Evolutionary conservation across 441 rosid genomes (phyloP).

Genomic region (Gossypium aridum): DNA sequence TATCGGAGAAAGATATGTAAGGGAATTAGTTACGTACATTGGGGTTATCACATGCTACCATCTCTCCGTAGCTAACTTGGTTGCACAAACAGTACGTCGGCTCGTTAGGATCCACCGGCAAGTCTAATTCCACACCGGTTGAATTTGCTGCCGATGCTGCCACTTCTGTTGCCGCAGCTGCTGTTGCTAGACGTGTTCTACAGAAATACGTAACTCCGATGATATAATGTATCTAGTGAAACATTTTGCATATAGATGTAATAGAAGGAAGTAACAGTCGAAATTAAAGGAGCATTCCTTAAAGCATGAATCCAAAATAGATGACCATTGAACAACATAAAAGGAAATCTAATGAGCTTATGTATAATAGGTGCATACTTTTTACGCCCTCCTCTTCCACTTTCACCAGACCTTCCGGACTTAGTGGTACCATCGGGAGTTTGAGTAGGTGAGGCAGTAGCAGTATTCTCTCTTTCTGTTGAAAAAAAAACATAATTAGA

Average conservation of each 20-base stretch:
- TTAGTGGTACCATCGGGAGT: constrained; percentile 39
- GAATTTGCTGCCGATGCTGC: constrained; percentile 51
- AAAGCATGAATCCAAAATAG: background rate
- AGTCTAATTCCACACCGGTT: constrained; percentile 77
- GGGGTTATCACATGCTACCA: constrained; percentile 93
- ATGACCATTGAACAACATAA: background rate
- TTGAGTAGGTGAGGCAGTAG: constrained; percentile 34
- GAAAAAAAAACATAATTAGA: background rate
- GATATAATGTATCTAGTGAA: background rate
- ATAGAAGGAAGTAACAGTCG: background rate
- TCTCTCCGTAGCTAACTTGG: constrained; percentile 96
- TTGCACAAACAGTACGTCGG: constrained; percentile 96
- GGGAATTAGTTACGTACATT: constrained; percentile 34
- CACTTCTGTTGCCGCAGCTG: constrained; percentile 35
- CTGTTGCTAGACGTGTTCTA: constrained; percentile 71
- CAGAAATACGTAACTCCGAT: constrained; percentile 1
- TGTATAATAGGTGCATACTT: constrained; percentile 43
- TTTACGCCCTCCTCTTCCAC: constrained; percentile 92
- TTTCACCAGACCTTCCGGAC: constrained; percentile 64
- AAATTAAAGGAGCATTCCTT: background rate
- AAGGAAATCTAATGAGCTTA: constrained; percentile 13
- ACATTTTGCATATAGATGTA: background rate
- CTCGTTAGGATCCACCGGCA: constrained; percentile 97
- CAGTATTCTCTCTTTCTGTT: constrained; percentile 57
- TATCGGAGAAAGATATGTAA: background rate